Conservation (phyloP, 306 rosid genomes). For the Styphnolobium japonicum region DNA sequence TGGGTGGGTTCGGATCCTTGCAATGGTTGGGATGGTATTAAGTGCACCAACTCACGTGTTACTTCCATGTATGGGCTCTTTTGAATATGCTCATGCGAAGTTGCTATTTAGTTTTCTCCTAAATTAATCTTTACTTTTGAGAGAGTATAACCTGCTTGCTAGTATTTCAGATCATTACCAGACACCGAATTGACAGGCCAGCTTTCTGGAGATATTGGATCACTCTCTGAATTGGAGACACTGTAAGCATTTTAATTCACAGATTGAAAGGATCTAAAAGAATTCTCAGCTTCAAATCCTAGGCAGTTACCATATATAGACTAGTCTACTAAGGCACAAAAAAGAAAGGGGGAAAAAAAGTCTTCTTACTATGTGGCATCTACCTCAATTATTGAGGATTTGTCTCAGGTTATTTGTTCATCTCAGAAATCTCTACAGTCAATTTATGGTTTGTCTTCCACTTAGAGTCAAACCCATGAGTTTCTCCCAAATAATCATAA, state of each 20-base stretch:
- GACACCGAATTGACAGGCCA: constrained; percentile 32
- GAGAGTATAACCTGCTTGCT: not conserved
- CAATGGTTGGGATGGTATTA: constrained; percentile 21
- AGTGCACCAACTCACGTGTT: constrained; percentile 29
- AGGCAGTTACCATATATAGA: not conserved
- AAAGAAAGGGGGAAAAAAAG: too few species aligned
- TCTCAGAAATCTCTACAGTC: not conserved
- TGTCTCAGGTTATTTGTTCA: not conserved
- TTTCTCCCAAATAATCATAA: not conserved
- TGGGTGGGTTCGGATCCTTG: constrained; percentile 38
- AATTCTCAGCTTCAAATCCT: too few species aligned
- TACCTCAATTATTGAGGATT: not conserved
- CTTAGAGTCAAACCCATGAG: not conserved
- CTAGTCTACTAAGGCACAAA: not conserved
- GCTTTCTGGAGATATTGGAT: constrained; percentile 36
- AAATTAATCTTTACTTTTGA: not conserved
- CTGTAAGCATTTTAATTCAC: constrained; percentile 35
- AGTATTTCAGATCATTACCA: constrained; percentile 42
- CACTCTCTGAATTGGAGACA: constrained; percentile 34
- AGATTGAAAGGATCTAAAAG: not conserved
- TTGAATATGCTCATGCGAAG: not conserved
- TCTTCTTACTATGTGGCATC: too few species aligned
- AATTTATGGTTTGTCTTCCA: not conserved
- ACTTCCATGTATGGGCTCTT: constrained; percentile 32
- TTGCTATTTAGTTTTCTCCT: not conserved